A percentile compares a stretch with the other conserved stretches of the same genome.
These are phyloP conservation scores for Ceraceosorus guamensis DNA, from an alignment of 1,284 basidiomycete species.

Conservation along the genomic window DNA sequence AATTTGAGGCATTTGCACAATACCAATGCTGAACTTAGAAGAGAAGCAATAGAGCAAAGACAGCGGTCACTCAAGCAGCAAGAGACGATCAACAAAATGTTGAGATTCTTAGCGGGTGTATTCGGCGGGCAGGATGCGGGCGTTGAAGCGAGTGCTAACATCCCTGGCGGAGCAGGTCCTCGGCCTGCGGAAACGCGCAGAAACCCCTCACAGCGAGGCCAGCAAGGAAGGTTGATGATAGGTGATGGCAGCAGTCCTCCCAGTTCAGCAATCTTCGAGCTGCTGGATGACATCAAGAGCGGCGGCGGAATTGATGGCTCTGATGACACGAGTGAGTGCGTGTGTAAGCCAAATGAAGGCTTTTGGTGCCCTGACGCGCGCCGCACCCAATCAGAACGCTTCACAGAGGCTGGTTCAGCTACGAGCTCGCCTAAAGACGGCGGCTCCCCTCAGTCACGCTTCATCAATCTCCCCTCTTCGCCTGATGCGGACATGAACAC, in stretches of 20 bases:
- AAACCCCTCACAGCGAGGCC: slow-evolving; percentile 8
- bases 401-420: slow-evolving; percentile 16
- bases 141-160: slow-evolving; percentile 34
- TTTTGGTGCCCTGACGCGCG: background rate
- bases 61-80: slow-evolving; percentile 81
- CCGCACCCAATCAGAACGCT: slow-evolving; percentile 5
- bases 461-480: slow-evolving; percentile 21
- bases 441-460: slow-evolving; percentile 14
- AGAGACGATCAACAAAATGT: slow-evolving; percentile 92
- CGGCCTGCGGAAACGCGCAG: slow-evolving; percentile 59
- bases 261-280: slow-evolving; percentile 1
- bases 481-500: background rate
- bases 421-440: slow-evolving; percentile 17
- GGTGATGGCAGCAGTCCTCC: slow-evolving; percentile 6
- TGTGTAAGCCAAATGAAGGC: background rate
- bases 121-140: slow-evolving; percentile 61
- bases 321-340: slow-evolving; percentile 3
- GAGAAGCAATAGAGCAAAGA: slow-evolving; percentile 73
- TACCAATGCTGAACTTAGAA: slow-evolving; percentile 84
- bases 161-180: slow-evolving; percentile 55
- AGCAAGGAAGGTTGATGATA: slow-evolving; percentile 6
- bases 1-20: slow-evolving; percentile 81
- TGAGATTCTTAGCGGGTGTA: slow-evolving; percentile 86
- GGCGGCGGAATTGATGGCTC: background rate
- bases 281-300: slow-evolving; percentile 5